A percentile compares a stretch with the other conserved stretches of the same genome.
Evolutionary conservation across 371 early-diverging fungal genomes (phyloP).

Genomic region (Saksenaea vasiformis): DNA sequence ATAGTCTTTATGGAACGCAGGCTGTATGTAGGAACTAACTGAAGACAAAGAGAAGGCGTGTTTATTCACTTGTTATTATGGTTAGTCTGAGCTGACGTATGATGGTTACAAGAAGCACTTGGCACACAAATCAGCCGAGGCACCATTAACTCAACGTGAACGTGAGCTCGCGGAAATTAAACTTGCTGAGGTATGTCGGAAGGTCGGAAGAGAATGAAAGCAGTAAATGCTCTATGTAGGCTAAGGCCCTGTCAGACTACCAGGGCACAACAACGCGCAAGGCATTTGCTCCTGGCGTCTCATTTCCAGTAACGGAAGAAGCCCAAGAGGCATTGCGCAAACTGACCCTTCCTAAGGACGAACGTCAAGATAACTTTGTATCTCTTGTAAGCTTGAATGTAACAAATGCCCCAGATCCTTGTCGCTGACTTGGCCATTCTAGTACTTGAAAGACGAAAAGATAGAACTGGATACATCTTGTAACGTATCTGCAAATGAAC

Average conservation of each 20-base stretch:
- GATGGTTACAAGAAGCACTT: conserved; percentile 80
- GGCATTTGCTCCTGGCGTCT: conserved; percentile 67
- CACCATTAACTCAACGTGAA: conserved; percentile 85
- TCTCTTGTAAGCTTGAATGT: conserved; percentile 51
- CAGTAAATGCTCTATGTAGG: conserved; percentile 21
- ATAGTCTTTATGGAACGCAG: conserved; percentile 78
- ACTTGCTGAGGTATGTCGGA: conserved; percentile 56
- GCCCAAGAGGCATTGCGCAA: conserved; percentile 59
- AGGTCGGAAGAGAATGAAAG: neutral
- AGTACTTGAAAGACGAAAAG: conserved; percentile 54
- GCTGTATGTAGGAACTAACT: conserved; percentile 32
- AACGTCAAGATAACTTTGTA: conserved; percentile 59
- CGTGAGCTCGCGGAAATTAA: conserved; percentile 71
- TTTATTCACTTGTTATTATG: neutral
- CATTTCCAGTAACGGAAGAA: conserved; percentile 58
- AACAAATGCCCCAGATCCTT: neutral
- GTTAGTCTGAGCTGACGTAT: conserved; percentile 61
- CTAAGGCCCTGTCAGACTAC: conserved; percentile 51
- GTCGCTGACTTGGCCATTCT: conserved; percentile 11
- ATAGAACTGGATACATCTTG: conserved; percentile 53
- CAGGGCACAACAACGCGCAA: conserved; percentile 55
- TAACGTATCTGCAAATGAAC: conserved; percentile 42
- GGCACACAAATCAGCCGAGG: conserved; percentile 69
- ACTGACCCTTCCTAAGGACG: conserved; percentile 34
- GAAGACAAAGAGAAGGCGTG: neutral